Evolutionary conservation across 441 rosid species (phyloP), one percentile per base, ranked within the genome.

Genomic region (Erodium trifolium): DNA sequence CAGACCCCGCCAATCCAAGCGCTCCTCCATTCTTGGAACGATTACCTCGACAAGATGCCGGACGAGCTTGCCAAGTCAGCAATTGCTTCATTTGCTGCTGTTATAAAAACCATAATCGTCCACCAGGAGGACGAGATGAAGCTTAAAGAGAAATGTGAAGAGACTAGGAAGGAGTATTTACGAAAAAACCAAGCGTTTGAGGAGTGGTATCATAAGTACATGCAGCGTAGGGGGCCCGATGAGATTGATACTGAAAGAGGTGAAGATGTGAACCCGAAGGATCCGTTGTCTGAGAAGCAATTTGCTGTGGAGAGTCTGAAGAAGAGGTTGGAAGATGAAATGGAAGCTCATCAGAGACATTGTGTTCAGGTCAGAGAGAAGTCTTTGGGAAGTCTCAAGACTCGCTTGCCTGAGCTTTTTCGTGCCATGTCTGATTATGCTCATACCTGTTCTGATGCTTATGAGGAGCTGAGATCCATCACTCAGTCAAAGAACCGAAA

Each of bases 351-450:
- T 69, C 78, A 75, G 67, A 89, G 87, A 70, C 91, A 85, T 60
- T 86, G 99, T 79, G 72, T 86, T 77, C 97, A 89, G 77, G 97
- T 89, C 57, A 84, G 96, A 66, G 98, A 93, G 76, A 93, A 93
- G 76, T 91, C 97, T 9, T 77, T 90, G 0, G 93, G 89, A 71
- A 93, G 73, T 71, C 86, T 93, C 64, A 89, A 89, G 78, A 78
- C 82, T 5, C 88, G 92, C 10, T 69, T 93, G 81, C 96, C 97
- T 0, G 97, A 93, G 76, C 83, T 93, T 63, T 93, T 91, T 69
- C 86, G 90, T 0, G 89, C 93, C 0, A 34, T 93, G 82, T 84
- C 97, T 13, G 88, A 87, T 77, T 87, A 86, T 70, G 77, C 95
- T 16, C 88, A 81, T 16, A 79, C 91, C 16, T 89, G 91, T 72